Evolutionary conservation across 257 asterid species (phyloP), one percentile per base, ranked within the genome.

Genomic region (Leonotis leonurus): DNA sequence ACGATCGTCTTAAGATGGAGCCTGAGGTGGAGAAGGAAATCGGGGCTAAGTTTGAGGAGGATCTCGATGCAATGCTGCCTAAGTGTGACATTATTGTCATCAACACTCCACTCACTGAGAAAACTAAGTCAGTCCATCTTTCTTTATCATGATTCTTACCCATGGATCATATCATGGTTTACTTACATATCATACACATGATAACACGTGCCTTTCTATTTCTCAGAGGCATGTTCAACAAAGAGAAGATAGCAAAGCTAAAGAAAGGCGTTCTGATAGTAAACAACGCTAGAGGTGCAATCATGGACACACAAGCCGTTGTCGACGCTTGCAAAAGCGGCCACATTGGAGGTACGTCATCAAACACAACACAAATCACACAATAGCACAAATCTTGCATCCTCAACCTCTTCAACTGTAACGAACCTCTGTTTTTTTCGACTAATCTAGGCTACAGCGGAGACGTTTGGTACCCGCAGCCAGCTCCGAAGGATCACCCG

Each of bases 401-500:
- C 37, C 37, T 32, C 37, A 8, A 5, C 37, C 37, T 32, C 33
- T 29, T 32, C 37, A 10, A 32, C 10, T 32, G 33, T 6, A 27
- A 27, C 37, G 1, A 10, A 2, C 8, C 5, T 32, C 37, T 1
- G 39, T 33, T 8, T 33, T 6, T 33, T 33, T 33, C 9, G 39
- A 12, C 6, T 10, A 33, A 25, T 58, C 10, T 63, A 90, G 97
- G 99, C 18, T 93, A 93, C 77, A 89, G 99, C 32, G 99, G 99
- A 53, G 99, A 93, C 71, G 99, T 89, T 66, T 93, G 99, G 99
- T 49, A 83, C 77, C 97, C 99, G 25, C 99, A 93, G 51, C 99
- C 99, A 60, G 99, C 99, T 40, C 99, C 99, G 4, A 93, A 89
- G 85, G 99, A 93, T 71, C 99, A 93, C 64, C 99, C 96, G 0